Evolutionary conservation across 208 protist species (phyloP).

Genomic region (Phytomonas sp.): DNA sequence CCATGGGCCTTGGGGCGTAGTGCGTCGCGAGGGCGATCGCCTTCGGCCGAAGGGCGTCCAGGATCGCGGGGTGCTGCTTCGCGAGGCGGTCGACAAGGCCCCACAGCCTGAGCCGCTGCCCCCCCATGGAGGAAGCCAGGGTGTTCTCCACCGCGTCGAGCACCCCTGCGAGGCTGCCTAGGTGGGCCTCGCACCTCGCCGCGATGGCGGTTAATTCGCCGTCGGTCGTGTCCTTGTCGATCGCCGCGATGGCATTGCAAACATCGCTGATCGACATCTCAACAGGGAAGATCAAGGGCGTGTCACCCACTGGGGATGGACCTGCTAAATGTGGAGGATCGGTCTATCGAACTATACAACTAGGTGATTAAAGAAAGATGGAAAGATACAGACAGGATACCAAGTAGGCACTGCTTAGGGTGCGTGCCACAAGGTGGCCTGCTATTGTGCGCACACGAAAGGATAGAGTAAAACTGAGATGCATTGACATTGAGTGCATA

Average conservation of each 20-base stretch:
- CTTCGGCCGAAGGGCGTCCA: conserved; percentile 64
- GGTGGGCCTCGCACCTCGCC: conserved; percentile 49
- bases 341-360: not conserved
- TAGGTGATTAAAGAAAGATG: conserved; percentile 5
- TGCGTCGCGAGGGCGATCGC: conserved; percentile 46
- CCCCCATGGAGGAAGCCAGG: conserved; percentile 32
- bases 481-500: not conserved
- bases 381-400: not conserved
- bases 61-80: conserved; percentile 73
- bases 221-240: conserved; percentile 42
- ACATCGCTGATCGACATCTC: conserved; percentile 47
- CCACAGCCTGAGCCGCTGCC: conserved; percentile 66
- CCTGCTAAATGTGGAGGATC: not conserved
- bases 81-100: conserved; percentile 77
- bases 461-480: not conserved
- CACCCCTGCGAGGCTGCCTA: conserved; percentile 51
- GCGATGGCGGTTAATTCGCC: conserved; percentile 39
- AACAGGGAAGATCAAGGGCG: not conserved
- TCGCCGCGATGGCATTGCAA: conserved; percentile 69
- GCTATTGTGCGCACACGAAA: not conserved
- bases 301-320: not conserved
- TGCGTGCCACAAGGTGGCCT: not conserved
- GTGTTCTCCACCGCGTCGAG: conserved; percentile 72
- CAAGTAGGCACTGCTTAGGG: not conserved
- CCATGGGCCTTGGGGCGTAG: conserved; percentile 22